Evolutionary conservation across 2,329 filamentous ascomycete genomes (phyloP), one percentile per base, ranked within the genome.

Genomic region (Fusarium guadeloupense): DNA sequence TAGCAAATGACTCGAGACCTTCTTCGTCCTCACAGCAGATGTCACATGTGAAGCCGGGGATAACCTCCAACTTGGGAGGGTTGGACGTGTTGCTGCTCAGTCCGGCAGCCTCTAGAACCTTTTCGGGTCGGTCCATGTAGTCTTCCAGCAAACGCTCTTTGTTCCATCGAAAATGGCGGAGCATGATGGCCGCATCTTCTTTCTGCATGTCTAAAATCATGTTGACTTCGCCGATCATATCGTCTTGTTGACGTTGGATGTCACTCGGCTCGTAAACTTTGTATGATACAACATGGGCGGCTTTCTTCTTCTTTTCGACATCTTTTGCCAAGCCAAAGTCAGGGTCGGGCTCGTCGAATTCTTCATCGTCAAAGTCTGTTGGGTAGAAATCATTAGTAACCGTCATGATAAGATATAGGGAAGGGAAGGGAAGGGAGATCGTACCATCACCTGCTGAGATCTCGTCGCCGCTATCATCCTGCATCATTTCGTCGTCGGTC

Each of bases 21-120:
- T 87, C 82, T 17, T 85, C 89, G 64, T 99, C 95, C 71, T 98
- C 93, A 75, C 91, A 98, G 79, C 95, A 99, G 64, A 99, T 99
- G 59, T 97, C 93, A 77, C 95, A 99, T 69, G 85, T 82, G 74
- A 99, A 99, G 9, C 88, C 92, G 13, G 86, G 82, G 16, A 94
- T 79, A 14, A 82, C 79, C 72, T 93, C 85, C 4, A 96, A 83
- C 70, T 85, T 88, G 3, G 91, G 90, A 10, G 84, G 81, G 10
- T 79, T 79, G 2, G 79, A 78, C n/a, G 85, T 81, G 57, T 81
- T 86, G 49, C 88, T 84, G 30, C 89, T 89, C 25, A 99, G 78
- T 1, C 95, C 95, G 13, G 94, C 93, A 58, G 88, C 88, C 69
- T 97, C 93, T 28, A 98, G 80, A 3, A 95, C 86, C 71, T 89